Evolutionary conservation across 306 rosid genomes (phyloP), one percentile per base, ranked within the genome.

Genomic region (Lathyrus oleraceus): DNA sequence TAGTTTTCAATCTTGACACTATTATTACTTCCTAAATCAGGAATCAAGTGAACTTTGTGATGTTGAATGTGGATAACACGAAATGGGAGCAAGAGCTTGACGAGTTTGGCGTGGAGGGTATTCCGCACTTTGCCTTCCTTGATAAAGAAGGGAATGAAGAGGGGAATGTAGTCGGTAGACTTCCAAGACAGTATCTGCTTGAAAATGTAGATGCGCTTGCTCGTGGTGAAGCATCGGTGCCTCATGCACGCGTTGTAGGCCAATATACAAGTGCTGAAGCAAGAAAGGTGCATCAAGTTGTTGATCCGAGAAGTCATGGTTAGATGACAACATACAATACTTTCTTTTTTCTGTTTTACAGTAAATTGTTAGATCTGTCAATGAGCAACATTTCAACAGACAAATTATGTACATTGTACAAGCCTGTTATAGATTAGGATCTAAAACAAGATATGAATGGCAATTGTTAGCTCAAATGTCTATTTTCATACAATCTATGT

Each of bases 51-150:
- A 78, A 78, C 69, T 78, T 78, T 71, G 81, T 78, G 6, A 71
- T 78, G 81, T 71, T 78, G 70, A 92, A 92, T 69, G 96, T 92
- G 61, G 98, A 92, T 76, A 93, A 93, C 73, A 93, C 98, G 2
- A 93, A 86, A 66, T 93, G 98, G 99, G 99, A 94, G 78, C 97
- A 94, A 66, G 96, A 91, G 92, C 87, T 94, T 72, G 99, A 91
- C 10, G 99, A 91, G 82, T 94, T 91, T 74, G 99, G 97, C 1
- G 99, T 94, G 63, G 99, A 91, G 87, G 99, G 99, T 56, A 94
- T 94, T 76, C 99, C 99, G 12, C 99, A 94, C 79, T 94, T 94
- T 63, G 87, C 97, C 1, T 94, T 94, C 80, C 91, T 94, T 11
- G 99, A 91, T 66, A 87, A 79, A 75, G 64, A 79, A n/a, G 99